These are phyloP conservation scores for Pisolithus marmoratus DNA, from an alignment of 768 basidiomycete genomes.

Conservation along the genomic window DNA sequence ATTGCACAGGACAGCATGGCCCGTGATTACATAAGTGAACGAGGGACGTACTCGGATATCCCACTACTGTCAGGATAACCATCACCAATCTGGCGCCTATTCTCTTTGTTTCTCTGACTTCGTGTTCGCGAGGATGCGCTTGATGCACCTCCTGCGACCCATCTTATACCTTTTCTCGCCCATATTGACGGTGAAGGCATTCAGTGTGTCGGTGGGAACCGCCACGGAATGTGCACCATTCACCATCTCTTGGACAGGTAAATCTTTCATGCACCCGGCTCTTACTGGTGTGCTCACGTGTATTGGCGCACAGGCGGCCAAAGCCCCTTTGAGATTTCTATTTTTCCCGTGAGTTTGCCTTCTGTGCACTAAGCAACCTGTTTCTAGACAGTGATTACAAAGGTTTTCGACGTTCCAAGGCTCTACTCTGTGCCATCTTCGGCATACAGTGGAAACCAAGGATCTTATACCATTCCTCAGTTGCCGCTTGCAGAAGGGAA, in stretches of 20 bases:
- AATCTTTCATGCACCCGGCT: conserved; percentile 9
- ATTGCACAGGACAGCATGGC: no score
- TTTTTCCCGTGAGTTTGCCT: conserved; percentile 45
- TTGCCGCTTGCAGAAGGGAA: conserved; percentile 37
- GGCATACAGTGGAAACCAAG: conserved; percentile 49
- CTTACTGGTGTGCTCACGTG: background rate
- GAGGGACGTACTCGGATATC: no score
- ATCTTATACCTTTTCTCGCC: conserved; percentile 18
- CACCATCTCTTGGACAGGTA: conserved; percentile 60
- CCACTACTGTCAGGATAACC: no score
- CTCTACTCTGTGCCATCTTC: conserved; percentile 50
- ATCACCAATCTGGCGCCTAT: background rate
- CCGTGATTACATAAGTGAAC: background rate
- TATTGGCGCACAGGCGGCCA: conserved; percentile 41
- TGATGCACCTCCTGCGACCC: conserved; percentile 17
- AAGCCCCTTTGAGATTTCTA: conserved; percentile 42
- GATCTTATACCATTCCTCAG: conserved; percentile 42
- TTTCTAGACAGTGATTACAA: conserved; percentile 7
- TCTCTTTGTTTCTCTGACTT: conserved; percentile 8
- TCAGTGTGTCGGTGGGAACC: conserved; percentile 45
- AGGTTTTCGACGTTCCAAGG: conserved; percentile 50
- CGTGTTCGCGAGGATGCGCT: conserved; percentile 22
- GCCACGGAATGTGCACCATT: conserved; percentile 61
- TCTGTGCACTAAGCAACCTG: background rate
- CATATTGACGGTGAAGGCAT: conserved; percentile 20